Evolutionary conservation across 2,329 filamentous ascomycete genomes (phyloP).

Genomic region (Curvularia spicifera): DNA sequence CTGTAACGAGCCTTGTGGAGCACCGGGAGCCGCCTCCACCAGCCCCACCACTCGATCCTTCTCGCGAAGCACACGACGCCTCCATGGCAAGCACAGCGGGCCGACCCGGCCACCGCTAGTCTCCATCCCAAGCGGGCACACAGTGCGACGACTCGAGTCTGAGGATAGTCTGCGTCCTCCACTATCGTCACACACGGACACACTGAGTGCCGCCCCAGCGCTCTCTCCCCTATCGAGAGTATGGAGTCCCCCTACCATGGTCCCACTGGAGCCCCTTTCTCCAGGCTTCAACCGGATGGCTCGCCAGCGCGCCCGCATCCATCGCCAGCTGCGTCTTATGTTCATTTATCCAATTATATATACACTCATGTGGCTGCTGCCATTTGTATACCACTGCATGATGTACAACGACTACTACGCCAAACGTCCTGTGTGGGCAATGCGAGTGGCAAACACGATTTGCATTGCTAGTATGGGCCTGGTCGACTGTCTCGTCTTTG

Average conservation of each 20-base stretch:
- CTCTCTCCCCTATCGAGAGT: neutral
- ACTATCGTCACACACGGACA: neutral
- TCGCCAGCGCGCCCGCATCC: conserved; percentile 61
- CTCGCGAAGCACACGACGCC: conserved; percentile 10
- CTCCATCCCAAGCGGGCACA: conserved; percentile 16
- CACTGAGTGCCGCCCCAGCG: neutral
- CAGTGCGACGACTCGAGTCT: conserved; percentile 5
- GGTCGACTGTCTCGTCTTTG: conserved; percentile 72
- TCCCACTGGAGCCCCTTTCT: neutral
- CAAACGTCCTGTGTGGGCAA: conserved; percentile 60
- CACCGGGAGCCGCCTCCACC: neutral
- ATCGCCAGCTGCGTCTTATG: conserved; percentile 71
- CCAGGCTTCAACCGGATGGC: conserved; percentile 20
- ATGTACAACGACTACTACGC: conserved; percentile 63
- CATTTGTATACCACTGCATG: conserved; percentile 69
- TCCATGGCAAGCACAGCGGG: neutral
- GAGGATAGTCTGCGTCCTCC: neutral
- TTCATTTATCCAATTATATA: conserved; percentile 81
- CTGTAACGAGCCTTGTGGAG: neutral
- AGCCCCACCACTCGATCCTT: conserved; percentile 13
- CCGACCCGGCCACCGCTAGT: conserved; percentile 11
- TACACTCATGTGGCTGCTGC: conserved; percentile 73
- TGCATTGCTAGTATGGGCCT: conserved; percentile 70
- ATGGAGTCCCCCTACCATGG: neutral
- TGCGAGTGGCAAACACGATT: conserved; percentile 63